Percentiles rank a stretch among this genome's conserved stretches.
phyloP scores from a whole-genome alignment of 2,329 filamentous ascomycete species.

The Botrytis cinerea region DNA sequence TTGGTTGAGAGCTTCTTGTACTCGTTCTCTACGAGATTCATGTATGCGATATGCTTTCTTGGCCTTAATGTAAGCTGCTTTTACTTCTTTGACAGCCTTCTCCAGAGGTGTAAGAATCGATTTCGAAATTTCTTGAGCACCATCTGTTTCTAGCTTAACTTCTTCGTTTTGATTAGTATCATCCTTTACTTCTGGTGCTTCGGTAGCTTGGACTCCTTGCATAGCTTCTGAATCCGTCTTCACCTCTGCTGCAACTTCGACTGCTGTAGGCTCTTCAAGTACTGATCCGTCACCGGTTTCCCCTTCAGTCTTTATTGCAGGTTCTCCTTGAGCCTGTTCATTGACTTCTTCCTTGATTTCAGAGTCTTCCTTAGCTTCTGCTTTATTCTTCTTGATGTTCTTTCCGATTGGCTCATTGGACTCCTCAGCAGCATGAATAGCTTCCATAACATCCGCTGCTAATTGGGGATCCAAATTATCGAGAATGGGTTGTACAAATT shows the following conservation, averaged over 20 bases:
- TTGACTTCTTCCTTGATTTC: neutral
- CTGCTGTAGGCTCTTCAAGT: neutral
- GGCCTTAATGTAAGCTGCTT: constrained; percentile 76
- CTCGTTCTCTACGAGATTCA: constrained; percentile 65
- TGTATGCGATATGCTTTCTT: constrained; percentile 85
- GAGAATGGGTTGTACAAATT: constrained; percentile 72
- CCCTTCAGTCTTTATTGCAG: neutral
- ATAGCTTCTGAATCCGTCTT: constrained; percentile 3
- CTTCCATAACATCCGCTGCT: constrained; percentile 61
- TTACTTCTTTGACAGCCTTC: constrained; percentile 70
- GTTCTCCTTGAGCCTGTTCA: constrained; percentile 14
- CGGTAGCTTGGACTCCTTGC: constrained; percentile 3
- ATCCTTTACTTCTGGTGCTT: neutral
- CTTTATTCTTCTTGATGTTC: constrained; percentile 17
- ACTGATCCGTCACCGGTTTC: neutral
- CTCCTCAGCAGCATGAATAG: constrained; percentile 51
- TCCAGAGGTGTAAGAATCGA: constrained; percentile 53
- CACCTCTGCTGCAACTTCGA: neutral
- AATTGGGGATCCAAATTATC: constrained; percentile 64
- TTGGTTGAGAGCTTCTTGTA: constrained; percentile 72
- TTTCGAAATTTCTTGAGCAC: constrained; percentile 26
- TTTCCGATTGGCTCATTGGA: constrained; percentile 27
- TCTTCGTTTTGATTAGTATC: neutral
- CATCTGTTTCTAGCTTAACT: constrained; percentile 18
- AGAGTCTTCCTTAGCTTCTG: constrained; percentile 6